These are phyloP conservation scores for Quercus robur DNA, from an alignment of 306 rosid species.

Conservation along the genomic window DNA sequence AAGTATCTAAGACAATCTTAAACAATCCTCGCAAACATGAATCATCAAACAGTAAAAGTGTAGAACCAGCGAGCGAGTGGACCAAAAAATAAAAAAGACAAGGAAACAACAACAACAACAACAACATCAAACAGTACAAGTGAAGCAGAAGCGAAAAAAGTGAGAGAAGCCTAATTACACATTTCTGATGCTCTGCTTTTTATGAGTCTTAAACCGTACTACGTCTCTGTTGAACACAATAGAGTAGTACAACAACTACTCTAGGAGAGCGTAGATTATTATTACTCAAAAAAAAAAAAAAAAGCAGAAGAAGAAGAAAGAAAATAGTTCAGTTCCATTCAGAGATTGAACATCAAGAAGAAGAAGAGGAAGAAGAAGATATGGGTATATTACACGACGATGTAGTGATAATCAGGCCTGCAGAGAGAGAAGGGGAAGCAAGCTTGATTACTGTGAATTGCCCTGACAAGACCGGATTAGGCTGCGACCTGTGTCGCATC, in stretches of 20 bases:
- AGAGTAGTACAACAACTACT: neutral
- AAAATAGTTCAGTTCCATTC: neutral
- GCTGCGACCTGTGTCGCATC: constrained; percentile 91
- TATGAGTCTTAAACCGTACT: neutral
- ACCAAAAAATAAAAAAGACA: constrained; percentile 6
- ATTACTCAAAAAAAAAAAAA: neutral
- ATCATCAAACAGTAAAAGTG: neutral
- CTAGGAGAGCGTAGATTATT: neutral
- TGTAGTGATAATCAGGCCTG: constrained; percentile 57
- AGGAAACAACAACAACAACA: constrained; percentile 22
- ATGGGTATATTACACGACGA: constrained; percentile 88
- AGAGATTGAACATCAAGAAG: neutral
- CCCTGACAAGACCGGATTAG: constrained; percentile 95
- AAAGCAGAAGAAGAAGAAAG: neutral
- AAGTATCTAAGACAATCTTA: neutral
- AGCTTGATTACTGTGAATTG: constrained; percentile 81
- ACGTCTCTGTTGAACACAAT: constrained; percentile 6
- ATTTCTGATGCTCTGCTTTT: neutral
- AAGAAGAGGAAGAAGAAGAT: constrained; percentile 6
- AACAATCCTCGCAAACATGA: neutral
- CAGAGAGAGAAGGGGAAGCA: constrained; percentile 70
- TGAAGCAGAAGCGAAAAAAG: constrained; percentile 17
- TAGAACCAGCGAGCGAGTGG: neutral
- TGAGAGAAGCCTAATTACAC: neutral
- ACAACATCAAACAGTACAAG: constrained; percentile 2